phyloP scores from a whole-genome alignment of 306 rosid species.

The Corylus americana region DNA sequence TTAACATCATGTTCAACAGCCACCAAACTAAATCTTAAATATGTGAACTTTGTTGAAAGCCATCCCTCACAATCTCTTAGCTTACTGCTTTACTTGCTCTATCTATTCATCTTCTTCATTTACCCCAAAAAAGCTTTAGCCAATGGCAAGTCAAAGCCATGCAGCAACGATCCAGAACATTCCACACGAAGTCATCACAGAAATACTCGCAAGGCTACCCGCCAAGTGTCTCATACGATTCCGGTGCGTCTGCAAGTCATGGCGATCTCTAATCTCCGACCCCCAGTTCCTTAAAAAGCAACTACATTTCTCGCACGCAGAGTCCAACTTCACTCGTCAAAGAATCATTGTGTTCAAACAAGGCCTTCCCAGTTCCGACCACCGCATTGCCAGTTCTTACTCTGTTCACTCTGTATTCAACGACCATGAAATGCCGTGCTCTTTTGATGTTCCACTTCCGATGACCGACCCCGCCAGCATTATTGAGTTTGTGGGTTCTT shows the following conservation, averaged over 20 bases:
- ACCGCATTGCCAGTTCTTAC: background rate
- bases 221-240: constrained; percentile 28
- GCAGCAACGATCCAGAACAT: background rate
- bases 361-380: too few relatives aligned
- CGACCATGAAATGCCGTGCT: background rate
- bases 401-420: constrained; percentile 17
- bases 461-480: background rate
- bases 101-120: too few relatives aligned
- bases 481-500: background rate
- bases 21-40: too few relatives aligned
- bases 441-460: background rate
- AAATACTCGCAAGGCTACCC: constrained; percentile 31
- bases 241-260: constrained; percentile 21
- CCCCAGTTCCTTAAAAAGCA: constrained; percentile 34
- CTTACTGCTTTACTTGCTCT: too few relatives aligned
- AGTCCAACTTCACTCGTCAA: background rate
- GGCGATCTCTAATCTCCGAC: constrained; percentile 25
- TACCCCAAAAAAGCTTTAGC: too few relatives aligned
- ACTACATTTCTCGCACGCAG: background rate
- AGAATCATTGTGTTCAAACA: background rate
- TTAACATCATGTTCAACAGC: too few relatives aligned
- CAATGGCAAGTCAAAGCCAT: too few relatives aligned
- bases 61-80: too few relatives aligned
- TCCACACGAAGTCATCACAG: constrained; percentile 27
- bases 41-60: too few relatives aligned